Conservation (phyloP, 1,139 yeast genomes). For the Debaryomycetaceae sp. region DNA sequence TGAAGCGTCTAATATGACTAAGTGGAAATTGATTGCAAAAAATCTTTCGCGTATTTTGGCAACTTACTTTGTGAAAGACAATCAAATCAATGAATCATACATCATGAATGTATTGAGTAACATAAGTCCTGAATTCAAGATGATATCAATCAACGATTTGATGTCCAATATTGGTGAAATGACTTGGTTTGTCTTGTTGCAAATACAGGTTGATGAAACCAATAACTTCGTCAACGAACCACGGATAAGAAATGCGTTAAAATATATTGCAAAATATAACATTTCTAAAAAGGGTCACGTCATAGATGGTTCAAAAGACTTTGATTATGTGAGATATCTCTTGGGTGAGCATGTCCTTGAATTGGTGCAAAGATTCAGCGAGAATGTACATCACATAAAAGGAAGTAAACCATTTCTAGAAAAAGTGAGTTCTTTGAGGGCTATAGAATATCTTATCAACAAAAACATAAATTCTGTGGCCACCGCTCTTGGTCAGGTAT, state of each 20-base stretch:
- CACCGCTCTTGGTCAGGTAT: conserved; percentile 82
- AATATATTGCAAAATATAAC: conserved; percentile 34
- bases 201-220: conserved; percentile 30
- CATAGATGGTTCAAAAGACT: conserved; percentile 6
- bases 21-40: conserved; percentile 32
- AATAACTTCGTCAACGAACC: conserved; percentile 26
- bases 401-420: conserved; percentile 72
- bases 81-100: conserved; percentile 43
- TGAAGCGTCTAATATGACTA: conserved; percentile 30
- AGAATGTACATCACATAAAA: conserved; percentile 67
- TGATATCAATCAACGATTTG: conserved; percentile 38
- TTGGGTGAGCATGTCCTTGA: conserved; percentile 67
- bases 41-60: conserved; percentile 40
- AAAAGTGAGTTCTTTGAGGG: conserved; percentile 68
- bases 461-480: conserved; percentile 62
- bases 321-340: conserved; percentile 23
- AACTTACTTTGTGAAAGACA: conserved; percentile 34
- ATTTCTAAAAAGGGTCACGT: conserved; percentile 13
- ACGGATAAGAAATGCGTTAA: conserved; percentile 38
- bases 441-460: conserved; percentile 64
- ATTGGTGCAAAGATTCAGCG: conserved; percentile 72
- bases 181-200: conserved; percentile 39
- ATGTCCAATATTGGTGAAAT: conserved; percentile 43
- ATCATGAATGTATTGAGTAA: conserved; percentile 55
- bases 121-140: conserved; percentile 44